Base-by-base conservation (phyloP, 2,329 filamentous ascomycete species). In the Phyllosticta citrichinensis region DNA sequence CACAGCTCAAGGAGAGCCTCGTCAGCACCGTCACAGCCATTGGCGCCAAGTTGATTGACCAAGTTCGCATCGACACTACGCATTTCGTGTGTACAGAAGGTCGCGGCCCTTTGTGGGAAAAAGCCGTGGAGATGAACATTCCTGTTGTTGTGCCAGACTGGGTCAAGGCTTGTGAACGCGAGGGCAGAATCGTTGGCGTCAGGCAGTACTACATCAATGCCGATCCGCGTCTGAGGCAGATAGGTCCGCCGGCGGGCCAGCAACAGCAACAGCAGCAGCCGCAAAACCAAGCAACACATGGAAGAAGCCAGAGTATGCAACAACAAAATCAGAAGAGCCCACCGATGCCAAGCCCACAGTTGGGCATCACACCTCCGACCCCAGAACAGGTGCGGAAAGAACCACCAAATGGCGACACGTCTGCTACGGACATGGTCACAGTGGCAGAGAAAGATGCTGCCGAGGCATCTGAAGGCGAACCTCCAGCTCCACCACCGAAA, bases 11-110 rank as follows among this genome's bases (percentile, higher is more conserved):
- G 70, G 90, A 96, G 66, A 86, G 82, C 64, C 81, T 99, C 20
- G 80, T 82, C 55, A 81, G 81, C 54, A 90, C 92, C 1, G 84
- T 97, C 40, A 87, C 94, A 69, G 83, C 91, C 66, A 96, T 99
- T 67, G 94, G 94, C 56, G 94, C 91, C 63, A 96, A 94, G 79
- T 80, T 97, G 65, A 88, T 91, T 62, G 93, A 97, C 67, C 83
- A 83, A 12, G 91, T 97, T 57, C 84, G 93, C 68, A 97, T 99
- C 70, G 94, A 99, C 73, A 99, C 94, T 0, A 99, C 94, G 17
- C 94, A 99, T 76, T 99, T 99, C 73, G 91, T 99, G 63, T 97
- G 93, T 65, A 96, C 91, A 10, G 94, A 99, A 73, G 92, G 92
- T 30, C 81, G 92, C 61, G 94, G 94, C 33, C 82, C 89, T 57